A percentile compares a stretch with the other conserved stretches of the same genome.
Evolutionary conservation across 1,139 yeast species (phyloP).

Genomic region (Lipomyces yarrowii): DNA sequence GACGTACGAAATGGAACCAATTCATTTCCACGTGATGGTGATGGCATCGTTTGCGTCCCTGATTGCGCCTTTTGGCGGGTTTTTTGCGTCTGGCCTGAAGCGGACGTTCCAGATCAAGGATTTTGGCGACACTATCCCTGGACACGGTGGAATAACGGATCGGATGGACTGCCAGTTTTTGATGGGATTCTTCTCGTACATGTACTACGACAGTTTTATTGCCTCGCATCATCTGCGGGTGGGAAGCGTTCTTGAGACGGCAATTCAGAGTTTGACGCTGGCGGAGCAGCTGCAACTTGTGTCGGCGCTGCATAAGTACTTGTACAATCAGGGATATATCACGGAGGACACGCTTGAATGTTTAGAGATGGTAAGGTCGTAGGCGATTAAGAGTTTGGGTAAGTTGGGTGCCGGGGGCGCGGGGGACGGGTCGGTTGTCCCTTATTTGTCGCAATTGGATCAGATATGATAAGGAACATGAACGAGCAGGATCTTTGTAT

Average conservation of each 20-base stretch:
- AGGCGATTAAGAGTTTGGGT: background rate
- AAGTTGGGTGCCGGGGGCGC: background rate
- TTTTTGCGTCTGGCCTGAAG: conserved; percentile 94
- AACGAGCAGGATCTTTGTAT: too few species aligned
- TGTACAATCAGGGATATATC: conserved; percentile 54
- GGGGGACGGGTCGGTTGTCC: too few species aligned
- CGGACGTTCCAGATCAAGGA: conserved; percentile 96
- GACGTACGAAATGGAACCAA: conserved; percentile 72
- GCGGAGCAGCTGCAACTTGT: conserved; percentile 69
- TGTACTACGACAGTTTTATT: conserved; percentile 90
- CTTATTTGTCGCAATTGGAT: too few species aligned
- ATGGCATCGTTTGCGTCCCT: conserved; percentile 94
- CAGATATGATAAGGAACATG: too few species aligned
- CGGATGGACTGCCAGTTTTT: conserved; percentile 97
- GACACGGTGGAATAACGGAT: conserved; percentile 98
- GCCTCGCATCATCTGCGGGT: conserved; percentile 65
- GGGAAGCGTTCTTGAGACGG: conserved; percentile 72
- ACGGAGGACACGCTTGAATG: conserved; percentile 26
- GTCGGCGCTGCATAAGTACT: conserved; percentile 61
- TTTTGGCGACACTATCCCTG: conserved; percentile 91
- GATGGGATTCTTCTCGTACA: conserved; percentile 93
- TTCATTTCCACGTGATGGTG: conserved; percentile 82
- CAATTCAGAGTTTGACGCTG: conserved; percentile 68
- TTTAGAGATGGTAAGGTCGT: conserved; percentile 13
- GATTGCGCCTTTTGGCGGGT: conserved; percentile 98